Base-by-base conservation (phyloP, 768 basidiomycete species). In the Lactarius indigo region DNA sequence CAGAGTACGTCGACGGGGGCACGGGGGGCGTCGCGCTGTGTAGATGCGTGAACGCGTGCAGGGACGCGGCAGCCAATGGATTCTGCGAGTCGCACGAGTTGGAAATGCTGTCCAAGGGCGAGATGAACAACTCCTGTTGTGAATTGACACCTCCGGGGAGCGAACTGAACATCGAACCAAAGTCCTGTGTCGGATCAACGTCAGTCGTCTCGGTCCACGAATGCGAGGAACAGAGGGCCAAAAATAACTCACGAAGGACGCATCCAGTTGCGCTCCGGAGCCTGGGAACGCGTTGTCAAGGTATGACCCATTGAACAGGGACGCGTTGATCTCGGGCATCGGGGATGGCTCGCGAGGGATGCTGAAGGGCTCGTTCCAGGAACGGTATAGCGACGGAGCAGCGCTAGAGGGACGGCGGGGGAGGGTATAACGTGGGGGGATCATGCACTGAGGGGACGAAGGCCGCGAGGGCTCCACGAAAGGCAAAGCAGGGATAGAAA, bases 391-490 rank as follows among this genome's bases (percentile, higher is more conserved):
- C 2, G 68, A 57, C 12, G 70, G 64, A 2, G 33, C 62, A n/a
- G 68, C 70, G 37, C 68, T 69, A 0, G 70, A 71, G 2, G 70
- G 70, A n/a, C 70, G 70, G 26, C 70, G 70, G 35, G 68, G 68
- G 2, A 71, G 61, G n/a, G 63, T 69, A 31, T 69, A 62, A 2
- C 66, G 66, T 23, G 64, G 58, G 37, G 63, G 61, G n/a, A 41
- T 55, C 55, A 57, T 57, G 58, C 37, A 47, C 13, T 58, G 55
- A 20, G 69, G 68, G 1, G 70, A 71, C 2, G 54, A 65, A 1
- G 65, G 59, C 9, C 64, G 68, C 30, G 69, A 62, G 33, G 63
- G 64, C 50, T 63, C n/a, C 3, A 65, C 61, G 15, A 70, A 64
- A n/a, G 68, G 62, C 57, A 71, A 54, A 28, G 61, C 58, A 57